Evolutionary conservation across 805 yeast species (phyloP).

Genomic region (Kluyveromyces dobzhanskii): DNA sequence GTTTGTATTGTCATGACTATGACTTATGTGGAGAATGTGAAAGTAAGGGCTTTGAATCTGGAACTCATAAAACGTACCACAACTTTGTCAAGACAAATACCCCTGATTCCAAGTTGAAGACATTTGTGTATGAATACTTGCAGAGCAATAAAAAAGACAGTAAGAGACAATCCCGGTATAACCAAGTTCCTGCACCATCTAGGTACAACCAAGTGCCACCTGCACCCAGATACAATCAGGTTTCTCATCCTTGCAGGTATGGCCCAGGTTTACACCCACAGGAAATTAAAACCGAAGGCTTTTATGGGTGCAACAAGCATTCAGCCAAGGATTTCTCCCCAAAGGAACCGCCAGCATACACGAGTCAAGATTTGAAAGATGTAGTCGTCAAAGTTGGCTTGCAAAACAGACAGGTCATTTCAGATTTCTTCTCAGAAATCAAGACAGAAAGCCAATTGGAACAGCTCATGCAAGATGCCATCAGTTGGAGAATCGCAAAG

Average conservation of each 20-base stretch:
- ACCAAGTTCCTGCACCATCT: too few relatives aligned
- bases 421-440: constrained; percentile 20
- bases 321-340: not conserved
- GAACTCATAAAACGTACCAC: constrained; percentile 14
- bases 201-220: too few relatives aligned
- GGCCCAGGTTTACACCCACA: not conserved
- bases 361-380: constrained; percentile 4
- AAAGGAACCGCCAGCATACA: too few relatives aligned
- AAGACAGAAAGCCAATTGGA: constrained; percentile 11
- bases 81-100: constrained; percentile 14
- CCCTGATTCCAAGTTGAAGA: constrained; percentile 7
- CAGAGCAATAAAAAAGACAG: too few relatives aligned
- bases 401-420: constrained; percentile 11
- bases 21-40: constrained; percentile 38
- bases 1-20: constrained; percentile 40
- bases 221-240: too few relatives aligned
- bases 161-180: too few relatives aligned
- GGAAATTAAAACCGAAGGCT: not conserved
- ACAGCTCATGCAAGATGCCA: constrained; percentile 5
- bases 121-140: not conserved
- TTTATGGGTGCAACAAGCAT: not conserved
- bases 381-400: constrained; percentile 17
- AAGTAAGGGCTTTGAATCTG: constrained; percentile 10
- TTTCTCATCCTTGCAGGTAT: too few relatives aligned
- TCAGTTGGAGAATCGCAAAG: constrained; percentile 1